Base-by-base conservation (phyloP, 164 flowering plant species). In the Vitis labrusca region DNA sequence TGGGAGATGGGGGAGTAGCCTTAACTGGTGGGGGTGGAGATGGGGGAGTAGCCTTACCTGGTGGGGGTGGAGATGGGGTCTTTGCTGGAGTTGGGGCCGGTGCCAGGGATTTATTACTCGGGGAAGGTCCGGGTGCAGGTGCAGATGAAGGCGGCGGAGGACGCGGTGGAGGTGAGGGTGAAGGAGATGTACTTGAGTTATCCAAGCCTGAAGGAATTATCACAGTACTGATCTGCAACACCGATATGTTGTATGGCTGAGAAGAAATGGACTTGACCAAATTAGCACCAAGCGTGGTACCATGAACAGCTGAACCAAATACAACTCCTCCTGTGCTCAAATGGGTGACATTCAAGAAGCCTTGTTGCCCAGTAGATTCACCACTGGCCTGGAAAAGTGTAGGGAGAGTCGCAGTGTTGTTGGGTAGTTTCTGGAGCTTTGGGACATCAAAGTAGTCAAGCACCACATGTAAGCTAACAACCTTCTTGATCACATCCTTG, bases 351-450 rank as follows among this genome's bases (percentile, higher is more conserved):
- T 78, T 63, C 47, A 82, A 10, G 65, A 76, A 80, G 9, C 85
- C 83, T 37, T 69, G 79, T 19, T 17, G 72, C 19, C 63, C 71
- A 0, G 37, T 49, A 9, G 84, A 82, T 6, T 10, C 13, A 6
- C 85, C 85, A 23, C 65, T 52, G 49, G 79, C 30, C 59, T 78
- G 83, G 66, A 27, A 80, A 16, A 82, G 70, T 1, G 81, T 82
- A 51, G 83, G 71, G 23, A 77, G 23, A 10, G 70, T 62, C 11
- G 62, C 37, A 14, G 50, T 75, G 0, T 63, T 58, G 48, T 66
- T 75, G 3, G 60, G 10, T 27, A 79, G 19, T 9, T 72, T 68
- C 16, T 32, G 56, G 32, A 82, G 78, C 66, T 78, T 82, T 16
- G 19, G 50, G 9, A 19, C 9, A 50, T 77, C 81, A 63, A 37